Conservation (phyloP, 73 alveolate genomes). For the Tetrahymena elliotti region DNA sequence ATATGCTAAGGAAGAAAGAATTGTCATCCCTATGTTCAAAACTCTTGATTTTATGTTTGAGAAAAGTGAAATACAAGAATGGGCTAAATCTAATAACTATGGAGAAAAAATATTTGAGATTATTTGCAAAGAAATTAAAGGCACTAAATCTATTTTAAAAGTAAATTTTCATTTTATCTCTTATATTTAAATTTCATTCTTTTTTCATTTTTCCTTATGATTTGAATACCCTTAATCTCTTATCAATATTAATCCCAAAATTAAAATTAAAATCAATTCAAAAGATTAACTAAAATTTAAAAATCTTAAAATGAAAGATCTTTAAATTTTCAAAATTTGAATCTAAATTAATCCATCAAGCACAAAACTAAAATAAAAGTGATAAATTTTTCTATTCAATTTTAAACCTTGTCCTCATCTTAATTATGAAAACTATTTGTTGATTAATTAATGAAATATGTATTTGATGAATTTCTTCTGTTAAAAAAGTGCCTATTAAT, state of each 20-base stretch:
- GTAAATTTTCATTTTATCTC: not conserved
- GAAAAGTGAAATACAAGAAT: constrained; percentile 18
- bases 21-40: constrained; percentile 22
- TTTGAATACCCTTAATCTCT: not conserved
- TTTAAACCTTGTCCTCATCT: too few species aligned
- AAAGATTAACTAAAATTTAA: too few species aligned
- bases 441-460: too few species aligned
- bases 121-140: constrained; percentile 18
- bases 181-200: not conserved
- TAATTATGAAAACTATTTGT: too few species aligned
- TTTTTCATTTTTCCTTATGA: not conserved
- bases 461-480: too few species aligned
- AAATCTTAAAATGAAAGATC: not conserved
- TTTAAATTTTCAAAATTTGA: too few species aligned
- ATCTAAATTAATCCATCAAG: too few species aligned
- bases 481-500: too few species aligned
- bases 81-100: not conserved
- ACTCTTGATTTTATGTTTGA: constrained; percentile 10
- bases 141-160: constrained; percentile 13
- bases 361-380: too few species aligned
- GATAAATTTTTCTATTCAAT: too few species aligned
- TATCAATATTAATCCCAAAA: too few species aligned
- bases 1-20: constrained; percentile 19
- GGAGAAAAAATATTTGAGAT: constrained; percentile 1
- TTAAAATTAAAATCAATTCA: too few species aligned